Evolutionary conservation across 1,284 basidiomycete species (phyloP), one percentile per base, ranked within the genome.

Genomic region (Ceraceosorus guamensis): DNA sequence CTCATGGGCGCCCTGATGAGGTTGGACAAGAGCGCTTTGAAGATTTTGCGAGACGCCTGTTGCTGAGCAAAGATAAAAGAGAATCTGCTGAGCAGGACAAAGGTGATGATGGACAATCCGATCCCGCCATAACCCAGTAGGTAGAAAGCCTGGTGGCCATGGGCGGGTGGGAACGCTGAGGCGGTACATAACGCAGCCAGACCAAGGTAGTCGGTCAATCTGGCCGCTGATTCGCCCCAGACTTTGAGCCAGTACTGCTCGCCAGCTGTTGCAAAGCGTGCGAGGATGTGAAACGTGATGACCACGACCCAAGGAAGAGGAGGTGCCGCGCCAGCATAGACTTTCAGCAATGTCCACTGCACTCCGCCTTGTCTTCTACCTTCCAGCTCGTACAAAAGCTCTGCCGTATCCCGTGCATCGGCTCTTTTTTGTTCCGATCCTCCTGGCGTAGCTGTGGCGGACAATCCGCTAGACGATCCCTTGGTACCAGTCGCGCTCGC

Each of bases 181-280:
- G 24, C 24, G 24, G 24, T 24, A 24, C 3, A 24, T 24, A 24
- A 24, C 24, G 24, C 24, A 24, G 24, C 24, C 24, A 24, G 24
- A 24, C 3, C 24, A 24, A 24, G 24, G 24, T 24, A 3, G 24
- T 24, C 24, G 24, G 24, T 24, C 11, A 63, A 24, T 7, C n/a
- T 6, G 45, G 63, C 65, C 2, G 68, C 67, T 24, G 24, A 24
- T 41, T 70, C 68, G 35, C 68, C 68, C 68, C 68, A 70, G 0
- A 67, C 53, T 47, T 68, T 69, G 35, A 70, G 66, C 68, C 68
- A 70, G 35, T 61, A 63, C 33, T 68, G 68, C 13, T 68, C 68
- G 14, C 63, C 60, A 0, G 62, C 59, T 8, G 59, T 59, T 6
- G 59, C 56, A 6, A 59, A 32, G 14, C 68, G 62, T 2, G 63